phyloP scores from a whole-genome alignment of 2,329 filamentous ascomycete genomes.

The Sarocladium strictum region DNA sequence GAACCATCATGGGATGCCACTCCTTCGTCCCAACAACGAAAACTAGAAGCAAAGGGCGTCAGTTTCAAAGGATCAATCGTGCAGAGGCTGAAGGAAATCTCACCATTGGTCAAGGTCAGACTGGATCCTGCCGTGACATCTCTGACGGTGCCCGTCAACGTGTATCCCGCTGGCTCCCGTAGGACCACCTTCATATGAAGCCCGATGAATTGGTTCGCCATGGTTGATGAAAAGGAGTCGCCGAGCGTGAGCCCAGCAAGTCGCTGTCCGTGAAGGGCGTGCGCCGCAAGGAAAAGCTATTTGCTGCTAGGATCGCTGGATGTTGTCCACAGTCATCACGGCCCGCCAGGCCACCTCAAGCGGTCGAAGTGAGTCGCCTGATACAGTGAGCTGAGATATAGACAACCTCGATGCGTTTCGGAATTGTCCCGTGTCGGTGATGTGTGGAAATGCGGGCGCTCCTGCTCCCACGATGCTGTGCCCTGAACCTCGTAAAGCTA shows the following conservation, averaged over 20 bases:
- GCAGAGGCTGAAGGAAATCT: constrained; percentile 17
- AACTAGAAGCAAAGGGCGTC: constrained; percentile 21
- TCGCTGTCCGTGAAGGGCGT: not conserved
- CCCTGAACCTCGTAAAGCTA: not conserved
- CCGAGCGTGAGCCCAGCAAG: not conserved
- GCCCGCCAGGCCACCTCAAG: not conserved
- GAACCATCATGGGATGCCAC: constrained; percentile 36
- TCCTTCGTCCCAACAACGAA: constrained; percentile 36
- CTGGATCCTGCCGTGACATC: constrained; percentile 61
- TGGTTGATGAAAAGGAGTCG: constrained; percentile 15
- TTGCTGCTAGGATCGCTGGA: not conserved
- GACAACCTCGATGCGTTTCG: not conserved
- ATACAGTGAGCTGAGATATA: not conserved
- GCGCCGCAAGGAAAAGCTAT: not conserved
- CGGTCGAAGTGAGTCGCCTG: not conserved
- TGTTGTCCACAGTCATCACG: constrained; percentile 1
- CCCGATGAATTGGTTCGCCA: constrained; percentile 65
- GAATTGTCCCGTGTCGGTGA: not conserved
- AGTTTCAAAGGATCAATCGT: not conserved
- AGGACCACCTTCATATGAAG: constrained; percentile 71
- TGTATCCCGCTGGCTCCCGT: constrained; percentile 55
- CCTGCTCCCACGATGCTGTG: not conserved
- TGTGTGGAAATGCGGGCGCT: not conserved
- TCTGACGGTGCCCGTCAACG: constrained; percentile 65
- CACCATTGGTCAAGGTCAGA: constrained; percentile 68